Conservation (phyloP, 2,329 filamentous ascomycete species). For the Claviceps sorghi region DNA sequence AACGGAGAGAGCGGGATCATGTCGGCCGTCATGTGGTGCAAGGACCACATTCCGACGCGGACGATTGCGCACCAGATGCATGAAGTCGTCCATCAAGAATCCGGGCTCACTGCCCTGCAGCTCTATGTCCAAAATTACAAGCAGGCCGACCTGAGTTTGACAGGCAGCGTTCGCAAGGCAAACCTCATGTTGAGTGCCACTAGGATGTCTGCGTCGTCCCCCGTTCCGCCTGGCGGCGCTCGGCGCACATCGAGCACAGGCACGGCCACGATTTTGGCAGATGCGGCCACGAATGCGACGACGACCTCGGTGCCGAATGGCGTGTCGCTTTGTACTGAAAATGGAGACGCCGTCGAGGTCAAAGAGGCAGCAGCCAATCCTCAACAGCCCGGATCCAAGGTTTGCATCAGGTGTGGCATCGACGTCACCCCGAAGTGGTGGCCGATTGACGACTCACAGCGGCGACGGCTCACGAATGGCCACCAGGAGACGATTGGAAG, state of each 20-base stretch:
- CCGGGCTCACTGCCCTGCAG: slow-evolving; percentile 68
- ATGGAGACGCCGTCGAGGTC: slow-evolving; percentile 13
- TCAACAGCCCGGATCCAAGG: slow-evolving; percentile 32
- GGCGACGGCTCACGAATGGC: slow-evolving; percentile 37
- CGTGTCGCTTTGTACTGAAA: slow-evolving; percentile 6
- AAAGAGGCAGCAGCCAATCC: slow-evolving; percentile 14
- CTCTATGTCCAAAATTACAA: slow-evolving; percentile 83
- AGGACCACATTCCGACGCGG: slow-evolving; percentile 65
- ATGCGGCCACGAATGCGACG: too few species aligned
- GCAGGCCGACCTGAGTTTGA: slow-evolving; percentile 79
- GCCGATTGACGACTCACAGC: slow-evolving; percentile 38
- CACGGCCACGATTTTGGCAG: slow-evolving; percentile 9
- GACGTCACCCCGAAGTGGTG: slow-evolving; percentile 67
- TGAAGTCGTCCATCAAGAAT: slow-evolving; percentile 50
- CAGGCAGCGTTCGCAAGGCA: slow-evolving; percentile 85
- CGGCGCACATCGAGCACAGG: slow-evolving; percentile 34
- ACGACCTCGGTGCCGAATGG: slow-evolving; percentile 6
- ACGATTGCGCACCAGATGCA: slow-evolving; percentile 63
- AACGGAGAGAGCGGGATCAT: slow-evolving; percentile 71
- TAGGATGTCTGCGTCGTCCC: slow-evolving; percentile 31
- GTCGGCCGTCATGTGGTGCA: slow-evolving; percentile 81
- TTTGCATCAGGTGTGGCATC: slow-evolving; percentile 50
- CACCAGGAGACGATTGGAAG: slow-evolving; percentile 34
- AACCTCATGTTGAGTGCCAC: slow-evolving; percentile 56
- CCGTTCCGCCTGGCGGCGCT: slow-evolving; percentile 18